Evolutionary conservation across 108 stramenopile species (phyloP).

Genomic region (Cyclotella baltica): DNA sequence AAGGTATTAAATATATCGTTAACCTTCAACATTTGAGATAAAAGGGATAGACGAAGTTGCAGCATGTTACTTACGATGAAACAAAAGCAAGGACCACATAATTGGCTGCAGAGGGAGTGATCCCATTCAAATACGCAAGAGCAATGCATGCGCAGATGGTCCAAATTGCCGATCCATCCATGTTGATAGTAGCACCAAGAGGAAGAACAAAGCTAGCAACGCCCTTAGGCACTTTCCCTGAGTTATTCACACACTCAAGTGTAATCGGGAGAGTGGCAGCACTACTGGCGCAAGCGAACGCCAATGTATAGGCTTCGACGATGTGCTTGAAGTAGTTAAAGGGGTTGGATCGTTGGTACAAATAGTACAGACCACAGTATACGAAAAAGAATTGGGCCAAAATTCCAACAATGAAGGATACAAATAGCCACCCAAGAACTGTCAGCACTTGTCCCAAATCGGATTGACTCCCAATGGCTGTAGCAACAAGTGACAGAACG

Average conservation of each 20-base stretch:
- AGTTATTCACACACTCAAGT: constrained; percentile 30
- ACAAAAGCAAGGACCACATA: constrained; percentile 29
- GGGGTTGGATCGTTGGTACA: constrained; percentile 29
- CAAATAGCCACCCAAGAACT: constrained; percentile 39
- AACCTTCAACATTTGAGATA: no score
- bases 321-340: constrained; percentile 32
- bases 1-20: no score
- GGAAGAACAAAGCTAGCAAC: constrained; percentile 50
- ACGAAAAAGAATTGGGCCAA: constrained; percentile 29
- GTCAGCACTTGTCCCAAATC: constrained; percentile 20
- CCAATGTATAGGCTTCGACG: constrained; percentile 35
- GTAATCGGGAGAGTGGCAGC: constrained; percentile 54
- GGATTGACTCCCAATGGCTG: constrained; percentile 40
- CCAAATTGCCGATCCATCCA: constrained; percentile 46
- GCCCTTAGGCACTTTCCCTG: constrained; percentile 41
- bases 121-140: constrained; percentile 49
- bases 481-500: constrained; percentile 43
- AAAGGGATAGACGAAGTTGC: neutral
- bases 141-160: constrained; percentile 39
- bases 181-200: constrained; percentile 54
- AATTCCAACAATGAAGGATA: constrained; percentile 17
- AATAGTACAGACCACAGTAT: constrained; percentile 16
- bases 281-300: constrained; percentile 46
- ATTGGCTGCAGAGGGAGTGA: constrained; percentile 20
- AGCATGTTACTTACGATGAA: neutral